These are phyloP conservation scores for Podila epicladia DNA, from an alignment of 192 early-diverging fungal species.

Conservation along the genomic window DNA sequence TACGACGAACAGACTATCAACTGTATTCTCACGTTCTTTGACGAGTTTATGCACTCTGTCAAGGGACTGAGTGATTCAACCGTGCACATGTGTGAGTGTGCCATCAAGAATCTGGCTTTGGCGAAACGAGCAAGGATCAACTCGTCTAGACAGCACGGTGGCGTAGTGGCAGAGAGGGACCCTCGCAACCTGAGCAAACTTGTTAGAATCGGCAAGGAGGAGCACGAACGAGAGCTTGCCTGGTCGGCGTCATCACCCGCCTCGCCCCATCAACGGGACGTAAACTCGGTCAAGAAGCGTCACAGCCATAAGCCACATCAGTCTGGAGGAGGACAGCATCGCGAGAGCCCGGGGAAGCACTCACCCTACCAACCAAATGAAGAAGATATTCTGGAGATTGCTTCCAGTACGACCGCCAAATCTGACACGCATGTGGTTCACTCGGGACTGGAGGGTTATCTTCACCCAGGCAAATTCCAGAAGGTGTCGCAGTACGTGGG, in stretches of 20 bases:
- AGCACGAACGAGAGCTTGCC: constrained; percentile 17
- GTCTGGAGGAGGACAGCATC: constrained; percentile 15
- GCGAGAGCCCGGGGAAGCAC: neutral
- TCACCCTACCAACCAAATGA: neutral
- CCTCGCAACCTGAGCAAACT: constrained; percentile 26
- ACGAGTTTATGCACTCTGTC: constrained; percentile 40
- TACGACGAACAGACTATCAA: constrained; percentile 33
- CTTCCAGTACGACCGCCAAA: neutral
- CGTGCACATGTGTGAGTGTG: constrained; percentile 31
- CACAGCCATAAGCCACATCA: constrained; percentile 14
- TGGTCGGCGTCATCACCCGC: constrained; percentile 16
- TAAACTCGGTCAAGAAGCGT: constrained; percentile 1
- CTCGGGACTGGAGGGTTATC: neutral
- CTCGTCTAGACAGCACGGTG: neutral
- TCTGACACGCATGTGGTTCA: neutral
- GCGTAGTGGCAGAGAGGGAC: neutral
- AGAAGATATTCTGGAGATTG: neutral
- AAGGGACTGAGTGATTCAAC: constrained; percentile 40
- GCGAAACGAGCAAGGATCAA: constrained; percentile 31
- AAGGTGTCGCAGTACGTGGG: constrained; percentile 43
- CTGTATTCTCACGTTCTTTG: constrained; percentile 42
- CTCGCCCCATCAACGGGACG: neutral
- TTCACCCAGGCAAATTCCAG: constrained; percentile 32
- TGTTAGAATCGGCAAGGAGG: constrained; percentile 35
- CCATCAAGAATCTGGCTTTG: constrained; percentile 46